Evolutionary conservation across 768 basidiomycete genomes (phyloP), one percentile per base, ranked within the genome.

Genomic region (Pseudohyphozyma bogoriensis): DNA sequence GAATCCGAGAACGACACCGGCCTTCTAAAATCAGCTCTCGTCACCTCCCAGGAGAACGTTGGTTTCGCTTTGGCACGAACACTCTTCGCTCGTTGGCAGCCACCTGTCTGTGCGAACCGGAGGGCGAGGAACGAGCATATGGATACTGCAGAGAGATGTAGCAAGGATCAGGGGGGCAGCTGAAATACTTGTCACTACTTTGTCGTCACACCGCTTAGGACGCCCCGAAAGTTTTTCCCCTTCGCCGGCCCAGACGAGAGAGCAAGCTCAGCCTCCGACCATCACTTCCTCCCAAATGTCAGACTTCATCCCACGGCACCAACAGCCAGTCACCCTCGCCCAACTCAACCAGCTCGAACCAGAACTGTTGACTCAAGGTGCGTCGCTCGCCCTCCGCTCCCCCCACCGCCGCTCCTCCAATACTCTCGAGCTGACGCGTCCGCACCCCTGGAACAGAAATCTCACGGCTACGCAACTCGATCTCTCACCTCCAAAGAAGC

Each of bases 241-340:
- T 50, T 22, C 28, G 47, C 26, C 29, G 31, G 33, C 42, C 8
- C 16, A 32, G 40, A 18, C n/a, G 18, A 26, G 9, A 7, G n/a
- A 12, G 22, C 12, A 22, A 8, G 15, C 16, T 26, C 24, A 18
- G 10, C 12, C n/a, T n/a, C 42, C n/a, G n/a, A 9, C 26, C 9
- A n/a, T 49, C 47, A 29, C 47, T 20, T 15, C 13, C 12, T 18
- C 15, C 28, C 51, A 10, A 37, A 29, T 37, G 51, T 35, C 51
- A 20, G 9, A 32, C 36, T 65, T 56, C 45, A 36, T n/a, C 12
- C 54, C 60, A 1, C 24, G 12, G 1, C 50, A 62, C 58, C 42
- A 54, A 18, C 65, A 62, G 10, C 65, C 61, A 40, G 60, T 66
- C 45, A 60, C 65, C 28, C 52, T 66, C 33, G 29, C 46, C 7